Evolutionary conservation across 768 basidiomycete species (phyloP), one percentile per base, ranked within the genome.

Genomic region (Scleroderma citrinum): DNA sequence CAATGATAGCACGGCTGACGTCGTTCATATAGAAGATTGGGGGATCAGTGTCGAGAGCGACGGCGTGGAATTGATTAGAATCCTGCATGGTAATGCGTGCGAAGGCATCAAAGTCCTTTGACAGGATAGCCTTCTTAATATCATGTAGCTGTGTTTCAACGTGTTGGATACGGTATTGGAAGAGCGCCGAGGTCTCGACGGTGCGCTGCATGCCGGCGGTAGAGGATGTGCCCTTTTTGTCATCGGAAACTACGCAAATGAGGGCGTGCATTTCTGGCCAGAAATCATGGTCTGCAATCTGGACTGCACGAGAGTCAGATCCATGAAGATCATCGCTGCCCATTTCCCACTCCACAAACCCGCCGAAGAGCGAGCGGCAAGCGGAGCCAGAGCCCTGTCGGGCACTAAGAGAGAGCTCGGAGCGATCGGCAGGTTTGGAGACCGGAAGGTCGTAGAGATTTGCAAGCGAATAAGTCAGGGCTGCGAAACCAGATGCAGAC

Each of bases 1-100:
- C 75, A 63, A 99, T 91, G 70, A 99, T 91, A n/a, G 90, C 68
- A n/a, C 88, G 78, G 49, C 84, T 87, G 59, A 95, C 91, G 69
- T 99, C 96, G 73, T 97, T 97, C 82, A 99, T 85, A 76, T 99
- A 99, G 69, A 99, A 98, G 69, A 98, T 98, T 37, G 96, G 96
- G 1, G 96, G 96, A 37, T 87, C 82, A 0, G 96, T 98, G 70
- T 99, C 96, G 55, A 98, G 84, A 44, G 88, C 89, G 56, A 97
- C 92, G 23, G 96, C 93, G 64, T 99, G 96, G 82, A 99, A 99
- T 72, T 92, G 87, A 72, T 99, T 99, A 45, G 92, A 95, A 66
- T 99, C 96, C 43, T 80, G 82, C 92, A 98, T 99, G 19, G 96
- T 99, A 66, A 97, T 80, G 52, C 72, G 70, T 0, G 93, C 96